phyloP scores from a whole-genome alignment of 2,329 filamentous ascomycete species.

The Curvularia hawaiiensis region DNA sequence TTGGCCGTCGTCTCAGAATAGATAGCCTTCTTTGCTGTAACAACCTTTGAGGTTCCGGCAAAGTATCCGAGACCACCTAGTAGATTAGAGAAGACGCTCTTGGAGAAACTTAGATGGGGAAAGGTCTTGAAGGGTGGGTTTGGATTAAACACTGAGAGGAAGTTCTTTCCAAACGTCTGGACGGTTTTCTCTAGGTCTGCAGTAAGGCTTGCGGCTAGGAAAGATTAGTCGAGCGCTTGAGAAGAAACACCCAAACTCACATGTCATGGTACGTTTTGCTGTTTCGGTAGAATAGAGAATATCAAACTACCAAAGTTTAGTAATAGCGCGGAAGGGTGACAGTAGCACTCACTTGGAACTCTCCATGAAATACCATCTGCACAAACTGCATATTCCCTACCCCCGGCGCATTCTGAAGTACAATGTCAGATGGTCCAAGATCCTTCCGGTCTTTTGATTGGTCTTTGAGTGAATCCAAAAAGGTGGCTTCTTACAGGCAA shows the following conservation, averaged over 20 bases:
- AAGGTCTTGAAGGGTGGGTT: slow-evolving; percentile 75
- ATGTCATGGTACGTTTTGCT: slow-evolving; percentile 58
- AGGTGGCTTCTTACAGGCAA: slow-evolving; percentile 58
- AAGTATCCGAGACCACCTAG: slow-evolving; percentile 94
- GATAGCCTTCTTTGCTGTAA: slow-evolving; percentile 83
- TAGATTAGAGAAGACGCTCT: slow-evolving; percentile 88
- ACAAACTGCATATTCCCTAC: slow-evolving; percentile 82
- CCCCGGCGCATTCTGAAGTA: slow-evolving; percentile 64
- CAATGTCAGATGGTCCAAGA: slow-evolving; percentile 50
- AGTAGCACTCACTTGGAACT: slow-evolving; percentile 65
- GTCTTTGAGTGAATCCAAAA: slow-evolving; percentile 63
- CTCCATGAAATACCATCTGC: slow-evolving; percentile 85
- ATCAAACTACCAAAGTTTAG: slow-evolving; percentile 68
- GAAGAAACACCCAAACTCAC: slow-evolving; percentile 43
- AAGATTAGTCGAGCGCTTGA: slow-evolving; percentile 14
- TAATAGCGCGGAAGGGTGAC: background rate
- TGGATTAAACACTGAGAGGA: slow-evolving; percentile 70
- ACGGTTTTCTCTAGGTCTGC: slow-evolving; percentile 68
- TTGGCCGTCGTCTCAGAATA: slow-evolving; percentile 92
- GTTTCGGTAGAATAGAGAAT: slow-evolving; percentile 85
- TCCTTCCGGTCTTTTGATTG: slow-evolving; percentile 54
- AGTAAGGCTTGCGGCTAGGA: slow-evolving; percentile 63
- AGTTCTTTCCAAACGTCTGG: slow-evolving; percentile 72
- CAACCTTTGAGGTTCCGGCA: slow-evolving; percentile 81
- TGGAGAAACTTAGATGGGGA: slow-evolving; percentile 76